phyloP scores from a whole-genome alignment of 148 eudicot genomes.

The Agrostemma githago region DNA sequence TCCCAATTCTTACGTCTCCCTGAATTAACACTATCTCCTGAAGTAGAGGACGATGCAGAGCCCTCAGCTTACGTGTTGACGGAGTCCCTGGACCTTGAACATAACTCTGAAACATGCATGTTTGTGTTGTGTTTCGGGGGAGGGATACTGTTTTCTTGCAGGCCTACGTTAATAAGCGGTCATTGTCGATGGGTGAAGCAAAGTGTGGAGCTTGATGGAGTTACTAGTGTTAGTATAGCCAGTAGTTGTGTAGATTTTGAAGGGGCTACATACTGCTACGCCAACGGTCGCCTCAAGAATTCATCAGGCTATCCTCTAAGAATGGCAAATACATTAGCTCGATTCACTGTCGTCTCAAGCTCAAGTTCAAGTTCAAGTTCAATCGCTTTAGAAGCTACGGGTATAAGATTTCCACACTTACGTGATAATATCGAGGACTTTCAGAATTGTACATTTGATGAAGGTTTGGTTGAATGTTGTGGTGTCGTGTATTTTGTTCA shows the following conservation, averaged over 20 bases:
- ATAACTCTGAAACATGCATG: not conserved
- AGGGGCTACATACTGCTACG: not conserved
- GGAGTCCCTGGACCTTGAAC: not conserved
- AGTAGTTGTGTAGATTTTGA: not conserved
- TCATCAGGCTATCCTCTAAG: no score
- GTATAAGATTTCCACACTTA: no score
- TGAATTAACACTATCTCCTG: not conserved
- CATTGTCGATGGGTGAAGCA: not conserved
- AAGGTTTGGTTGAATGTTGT: slow-evolving; percentile 3
- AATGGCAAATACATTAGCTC: no score
- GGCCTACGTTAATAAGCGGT: not conserved
- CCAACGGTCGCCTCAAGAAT: not conserved
- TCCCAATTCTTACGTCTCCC: not conserved
- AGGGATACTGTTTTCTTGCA: not conserved
- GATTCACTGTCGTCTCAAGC: no score
- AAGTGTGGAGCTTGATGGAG: not conserved
- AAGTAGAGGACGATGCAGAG: not conserved
- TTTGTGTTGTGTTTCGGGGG: not conserved
- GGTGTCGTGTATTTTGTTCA: not conserved
- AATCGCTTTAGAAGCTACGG: no score
- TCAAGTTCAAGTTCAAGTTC: no score
- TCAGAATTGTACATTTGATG: no score
- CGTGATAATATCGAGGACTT: no score
- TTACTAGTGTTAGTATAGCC: no score
- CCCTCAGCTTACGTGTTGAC: not conserved